A percentile compares a stretch with the other conserved stretches of the same genome.
Evolutionary conservation across 768 basidiomycete species (phyloP).

Genomic region (Coprinopsis marcescibilis): DNA sequence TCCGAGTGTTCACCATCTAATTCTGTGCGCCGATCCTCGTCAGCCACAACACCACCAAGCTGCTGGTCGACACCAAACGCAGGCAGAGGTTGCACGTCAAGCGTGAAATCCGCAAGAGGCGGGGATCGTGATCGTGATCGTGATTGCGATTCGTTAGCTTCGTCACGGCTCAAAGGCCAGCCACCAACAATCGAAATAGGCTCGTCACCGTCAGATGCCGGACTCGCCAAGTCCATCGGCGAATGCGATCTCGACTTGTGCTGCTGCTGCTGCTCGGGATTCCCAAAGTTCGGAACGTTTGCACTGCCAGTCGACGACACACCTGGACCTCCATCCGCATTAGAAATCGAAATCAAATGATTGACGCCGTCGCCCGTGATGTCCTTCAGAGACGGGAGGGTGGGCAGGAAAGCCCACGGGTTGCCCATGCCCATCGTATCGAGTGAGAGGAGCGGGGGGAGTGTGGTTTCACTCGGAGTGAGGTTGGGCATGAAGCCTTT

Average conservation of each 20-base stretch:
- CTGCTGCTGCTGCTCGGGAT: neutral
- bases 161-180: constrained; percentile 41
- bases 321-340: no score
- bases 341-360: no score
- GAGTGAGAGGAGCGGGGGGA: constrained; percentile 4
- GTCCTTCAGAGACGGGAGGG: constrained; percentile 6
- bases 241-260: constrained; percentile 34
- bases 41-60: no score
- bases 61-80: no score
- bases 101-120: no score
- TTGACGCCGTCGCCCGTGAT: neutral
- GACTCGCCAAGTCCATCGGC: constrained; percentile 43
- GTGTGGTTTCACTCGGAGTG: constrained; percentile 7
- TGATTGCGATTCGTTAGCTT: no score
- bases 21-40: no score
- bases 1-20: no score
- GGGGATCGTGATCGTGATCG: no score
- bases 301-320: no score
- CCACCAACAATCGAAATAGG: constrained; percentile 37
- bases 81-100: no score
- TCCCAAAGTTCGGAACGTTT: no score
- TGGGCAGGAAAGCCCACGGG: constrained; percentile 5
- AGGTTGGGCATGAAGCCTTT: neutral
- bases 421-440: constrained; percentile 3
- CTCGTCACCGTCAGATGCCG: constrained; percentile 28